Conservation (phyloP, 768 basidiomycete species). For the Cystobasidium tubakii region DNA sequence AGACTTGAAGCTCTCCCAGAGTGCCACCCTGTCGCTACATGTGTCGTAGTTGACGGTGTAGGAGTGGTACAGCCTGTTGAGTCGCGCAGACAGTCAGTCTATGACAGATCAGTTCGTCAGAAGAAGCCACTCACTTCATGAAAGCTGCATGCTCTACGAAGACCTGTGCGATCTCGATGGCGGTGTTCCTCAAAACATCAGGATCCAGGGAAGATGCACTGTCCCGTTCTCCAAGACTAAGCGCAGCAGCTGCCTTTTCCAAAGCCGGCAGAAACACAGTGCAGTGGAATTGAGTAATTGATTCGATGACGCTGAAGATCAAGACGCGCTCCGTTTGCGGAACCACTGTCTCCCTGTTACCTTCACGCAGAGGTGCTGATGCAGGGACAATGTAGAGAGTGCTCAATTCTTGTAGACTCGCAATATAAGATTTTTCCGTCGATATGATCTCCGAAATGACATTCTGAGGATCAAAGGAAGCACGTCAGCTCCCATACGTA, state of each 20-base stretch:
- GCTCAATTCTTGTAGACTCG: slow-evolving; percentile 84
- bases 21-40: slow-evolving; percentile 76
- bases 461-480: slow-evolving; percentile 44
- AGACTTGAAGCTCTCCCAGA: slow-evolving; percentile 57
- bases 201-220: slow-evolving; percentile 64
- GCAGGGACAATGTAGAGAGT: slow-evolving; percentile 92
- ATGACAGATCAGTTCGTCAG: not conserved
- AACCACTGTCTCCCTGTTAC: slow-evolving; percentile 71
- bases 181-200: slow-evolving; percentile 55
- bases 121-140: slow-evolving; percentile 58
- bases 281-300: slow-evolving; percentile 83
- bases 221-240: slow-evolving; percentile 53
- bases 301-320: slow-evolving; percentile 84
- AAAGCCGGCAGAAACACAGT: slow-evolving; percentile 87
- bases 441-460: slow-evolving; percentile 88
- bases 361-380: slow-evolving; percentile 58
- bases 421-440: slow-evolving; percentile 91
- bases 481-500: not conserved
- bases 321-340: slow-evolving; percentile 79
- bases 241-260: slow-evolving; percentile 66
- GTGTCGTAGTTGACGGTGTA: slow-evolving; percentile 99
- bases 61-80: slow-evolving; percentile 73
- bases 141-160: slow-evolving; percentile 93
- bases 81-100: not conserved
- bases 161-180: slow-evolving; percentile 73